Conservation (phyloP, 2,329 filamentous ascomycete genomes). For the Colletotrichum acutatum region DNA sequence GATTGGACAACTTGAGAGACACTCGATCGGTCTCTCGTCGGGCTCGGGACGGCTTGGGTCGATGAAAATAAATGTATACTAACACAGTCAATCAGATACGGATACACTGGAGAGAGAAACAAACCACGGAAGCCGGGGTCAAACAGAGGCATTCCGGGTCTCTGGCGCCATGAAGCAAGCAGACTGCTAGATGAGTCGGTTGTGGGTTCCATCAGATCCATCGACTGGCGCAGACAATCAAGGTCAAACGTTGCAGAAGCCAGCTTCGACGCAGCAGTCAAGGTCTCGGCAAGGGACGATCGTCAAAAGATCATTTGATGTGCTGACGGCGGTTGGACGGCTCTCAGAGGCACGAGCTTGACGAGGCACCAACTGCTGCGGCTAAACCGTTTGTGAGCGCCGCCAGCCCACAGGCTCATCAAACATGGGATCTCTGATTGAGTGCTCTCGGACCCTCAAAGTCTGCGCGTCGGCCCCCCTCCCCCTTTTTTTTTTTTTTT, state of each 20-base stretch:
- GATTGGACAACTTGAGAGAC: not conserved
- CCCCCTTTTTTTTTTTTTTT: not conserved
- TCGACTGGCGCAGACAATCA: conserved; percentile 9
- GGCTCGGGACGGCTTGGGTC: not conserved
- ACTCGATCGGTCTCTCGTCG: not conserved
- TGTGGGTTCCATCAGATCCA: conserved; percentile 18
- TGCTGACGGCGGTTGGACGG: conserved; percentile 29
- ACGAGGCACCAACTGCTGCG: conserved; percentile 17
- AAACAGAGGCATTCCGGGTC: not conserved
- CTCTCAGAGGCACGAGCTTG: conserved; percentile 25
- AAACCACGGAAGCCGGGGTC: not conserved
- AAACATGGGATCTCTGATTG: conserved; percentile 26
- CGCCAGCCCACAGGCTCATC: conserved; percentile 30
- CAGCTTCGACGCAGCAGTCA: conserved; percentile 21
- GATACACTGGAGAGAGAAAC: not conserved
- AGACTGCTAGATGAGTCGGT: not conserved
- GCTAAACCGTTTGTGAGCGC: conserved; percentile 28
- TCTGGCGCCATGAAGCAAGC: conserved; percentile 1
- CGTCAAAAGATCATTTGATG: conserved; percentile 31
- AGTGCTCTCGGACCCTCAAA: conserved; percentile 23
- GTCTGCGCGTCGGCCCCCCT: not conserved
- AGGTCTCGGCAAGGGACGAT: conserved; percentile 28
- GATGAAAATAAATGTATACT: not conserved
- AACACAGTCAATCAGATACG: not conserved
- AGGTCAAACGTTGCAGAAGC: conserved; percentile 29